Percentiles rank a stretch among this genome's conserved stretches.
Conservation (phyloP, 2,329 filamentous ascomycete species). For the Exophiala xenobiotica region DNA sequence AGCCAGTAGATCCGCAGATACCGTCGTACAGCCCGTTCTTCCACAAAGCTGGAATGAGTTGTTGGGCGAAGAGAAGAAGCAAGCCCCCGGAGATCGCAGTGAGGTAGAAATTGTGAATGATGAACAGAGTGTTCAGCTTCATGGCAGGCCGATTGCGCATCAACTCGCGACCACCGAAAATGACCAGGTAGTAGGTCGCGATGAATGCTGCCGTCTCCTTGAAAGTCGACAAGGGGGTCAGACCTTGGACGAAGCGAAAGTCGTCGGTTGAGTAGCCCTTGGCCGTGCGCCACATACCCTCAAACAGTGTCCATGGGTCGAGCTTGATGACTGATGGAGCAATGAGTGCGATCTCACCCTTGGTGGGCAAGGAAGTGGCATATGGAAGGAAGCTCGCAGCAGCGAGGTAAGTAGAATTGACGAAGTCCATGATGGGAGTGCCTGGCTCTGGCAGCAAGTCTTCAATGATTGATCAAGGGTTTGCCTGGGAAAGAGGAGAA, state of each 20-base stretch:
- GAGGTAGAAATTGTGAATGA: slow-evolving; percentile 94
- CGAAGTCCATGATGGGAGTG: slow-evolving; percentile 11
- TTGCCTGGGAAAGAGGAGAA: neutral
- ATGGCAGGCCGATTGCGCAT: slow-evolving; percentile 63
- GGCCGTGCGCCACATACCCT: slow-evolving; percentile 69
- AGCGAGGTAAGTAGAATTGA: slow-evolving; percentile 20
- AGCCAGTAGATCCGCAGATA: slow-evolving; percentile 75
- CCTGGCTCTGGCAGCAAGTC: neutral
- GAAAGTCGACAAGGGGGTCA: slow-evolving; percentile 82
- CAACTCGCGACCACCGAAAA: slow-evolving; percentile 80
- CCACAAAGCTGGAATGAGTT: slow-evolving; percentile 81
- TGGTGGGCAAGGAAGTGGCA: slow-evolving; percentile 2
- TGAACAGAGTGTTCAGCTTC: slow-evolving; percentile 79
- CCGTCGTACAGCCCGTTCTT: slow-evolving; percentile 82
- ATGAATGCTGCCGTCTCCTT: slow-evolving; percentile 74
- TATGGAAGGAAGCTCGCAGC: slow-evolving; percentile 9
- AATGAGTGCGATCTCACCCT: neutral
- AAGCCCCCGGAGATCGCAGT: slow-evolving; percentile 79
- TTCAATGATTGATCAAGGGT: neutral
- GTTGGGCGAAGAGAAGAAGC: slow-evolving; percentile 82
- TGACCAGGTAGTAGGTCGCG: slow-evolving; percentile 79
- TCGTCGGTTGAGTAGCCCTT: slow-evolving; percentile 75
- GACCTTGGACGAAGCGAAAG: slow-evolving; percentile 73
- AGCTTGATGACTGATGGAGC: slow-evolving; percentile 1
- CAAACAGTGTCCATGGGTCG: slow-evolving; percentile 82